phyloP scores from a whole-genome alignment of 768 basidiomycete genomes.

The Tylopilus plumbeoviolaceoides region DNA sequence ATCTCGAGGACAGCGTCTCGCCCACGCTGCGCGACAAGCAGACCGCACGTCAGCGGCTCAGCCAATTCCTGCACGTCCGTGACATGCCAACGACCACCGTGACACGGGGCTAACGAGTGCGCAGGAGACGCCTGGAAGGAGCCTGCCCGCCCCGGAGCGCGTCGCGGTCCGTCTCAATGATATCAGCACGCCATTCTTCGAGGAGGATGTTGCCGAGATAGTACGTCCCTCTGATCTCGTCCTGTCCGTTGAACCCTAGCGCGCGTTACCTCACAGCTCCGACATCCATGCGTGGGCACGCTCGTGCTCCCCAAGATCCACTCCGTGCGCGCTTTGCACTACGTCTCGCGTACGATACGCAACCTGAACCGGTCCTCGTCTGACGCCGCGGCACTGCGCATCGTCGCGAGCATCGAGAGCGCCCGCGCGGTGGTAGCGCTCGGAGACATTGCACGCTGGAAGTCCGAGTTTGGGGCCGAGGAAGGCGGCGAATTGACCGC shows the following conservation, averaged over 20 bases:
- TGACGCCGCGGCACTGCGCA: slow-evolving; percentile 37
- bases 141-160: slow-evolving; percentile 43
- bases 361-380: slow-evolving; percentile 20
- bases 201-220: slow-evolving; percentile 57
- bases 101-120: slow-evolving; percentile 10
- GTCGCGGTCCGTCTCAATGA: slow-evolving; percentile 72
- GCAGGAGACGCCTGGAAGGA: slow-evolving; percentile 24
- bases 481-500: slow-evolving; percentile 56
- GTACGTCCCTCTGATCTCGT: slow-evolving; percentile 33
- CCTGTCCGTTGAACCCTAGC: no score
- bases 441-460: slow-evolving; percentile 68
- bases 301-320: slow-evolving; percentile 87
- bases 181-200: slow-evolving; percentile 60
- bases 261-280: slow-evolving; percentile 34
- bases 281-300: slow-evolving; percentile 47
- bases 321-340: slow-evolving; percentile 58
- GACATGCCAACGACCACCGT: neutral
- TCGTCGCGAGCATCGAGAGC: slow-evolving; percentile 86
- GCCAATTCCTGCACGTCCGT: slow-evolving; percentile 53
- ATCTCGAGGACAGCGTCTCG: slow-evolving; percentile 84
- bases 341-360: slow-evolving; percentile 44
- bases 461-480: slow-evolving; percentile 39
- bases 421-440: slow-evolving; percentile 67
- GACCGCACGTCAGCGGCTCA: slow-evolving; percentile 52
- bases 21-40: slow-evolving; percentile 55